Percentiles rank a stretch among this genome's conserved stretches.
Evolutionary conservation across 2,329 filamentous ascomycete species (phyloP).

Genomic region (Boeremia exigua): DNA sequence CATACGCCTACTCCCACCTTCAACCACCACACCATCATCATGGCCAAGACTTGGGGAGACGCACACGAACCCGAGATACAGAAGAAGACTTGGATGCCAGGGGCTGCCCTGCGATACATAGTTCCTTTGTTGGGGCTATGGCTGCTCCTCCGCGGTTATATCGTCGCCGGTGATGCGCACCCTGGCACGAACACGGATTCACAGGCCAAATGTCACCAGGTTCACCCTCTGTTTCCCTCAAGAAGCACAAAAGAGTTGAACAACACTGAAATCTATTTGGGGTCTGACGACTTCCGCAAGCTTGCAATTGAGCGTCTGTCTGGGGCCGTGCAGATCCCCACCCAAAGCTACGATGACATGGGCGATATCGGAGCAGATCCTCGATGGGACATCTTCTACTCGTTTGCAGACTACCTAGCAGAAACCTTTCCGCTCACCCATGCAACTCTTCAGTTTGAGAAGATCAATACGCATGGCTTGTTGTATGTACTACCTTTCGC

Average conservation of each 20-base stretch:
- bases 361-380: constrained; percentile 61
- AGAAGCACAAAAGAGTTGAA: constrained; percentile 35
- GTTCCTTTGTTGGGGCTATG: constrained; percentile 15
- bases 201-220: constrained; percentile 35
- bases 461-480: constrained; percentile 65
- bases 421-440: constrained; percentile 48
- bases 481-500: constrained; percentile 46
- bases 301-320: constrained; percentile 49
- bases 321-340: constrained; percentile 60
- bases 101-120: constrained; percentile 8
- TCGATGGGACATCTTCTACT: constrained; percentile 64
- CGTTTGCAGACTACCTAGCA: constrained; percentile 54
- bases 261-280: constrained; percentile 35
- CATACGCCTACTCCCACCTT: constrained; percentile 5
- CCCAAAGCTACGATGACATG: constrained; percentile 63
- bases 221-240: constrained; percentile 34
- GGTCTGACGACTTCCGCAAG: constrained; percentile 36
- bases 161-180: constrained; percentile 5
- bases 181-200: background rate
- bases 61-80: constrained; percentile 4
- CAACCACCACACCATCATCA: constrained; percentile 15
- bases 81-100: constrained; percentile 6
- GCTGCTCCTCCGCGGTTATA: constrained; percentile 23
- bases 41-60: constrained; percentile 25
- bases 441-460: constrained; percentile 56